Conservation (phyloP, 2,329 filamentous ascomycete genomes). For the Cadophora gregata region DNA sequence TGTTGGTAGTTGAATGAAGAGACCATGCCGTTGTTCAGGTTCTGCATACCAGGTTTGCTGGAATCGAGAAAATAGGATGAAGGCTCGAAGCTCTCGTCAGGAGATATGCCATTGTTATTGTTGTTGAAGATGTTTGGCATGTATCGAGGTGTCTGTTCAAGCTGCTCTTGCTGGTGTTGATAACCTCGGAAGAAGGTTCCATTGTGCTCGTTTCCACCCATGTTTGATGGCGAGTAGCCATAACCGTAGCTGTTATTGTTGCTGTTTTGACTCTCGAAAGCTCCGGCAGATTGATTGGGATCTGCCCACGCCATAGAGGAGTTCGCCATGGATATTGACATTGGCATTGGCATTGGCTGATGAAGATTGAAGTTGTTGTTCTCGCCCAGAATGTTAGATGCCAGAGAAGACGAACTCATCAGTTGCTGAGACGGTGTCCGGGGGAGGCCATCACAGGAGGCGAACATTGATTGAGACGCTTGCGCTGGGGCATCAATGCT, state of each 20-base stretch:
- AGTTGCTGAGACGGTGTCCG: slow-evolving; percentile 35
- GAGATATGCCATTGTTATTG: slow-evolving; percentile 22
- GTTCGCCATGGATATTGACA: slow-evolving; percentile 32
- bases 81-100: slow-evolving; percentile 28
- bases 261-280: slow-evolving; percentile 30
- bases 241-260: slow-evolving; percentile 31
- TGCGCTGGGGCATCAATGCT: slow-evolving; percentile 28
- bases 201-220: slow-evolving; percentile 28
- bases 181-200: slow-evolving; percentile 19
- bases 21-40: background rate
- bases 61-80: slow-evolving; percentile 30
- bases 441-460: slow-evolving; percentile 40
- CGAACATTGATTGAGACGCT: slow-evolving; percentile 31
- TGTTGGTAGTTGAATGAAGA: slow-evolving; percentile 20
- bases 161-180: slow-evolving; percentile 9
- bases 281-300: slow-evolving; percentile 24
- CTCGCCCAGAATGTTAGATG: slow-evolving; percentile 26
- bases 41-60: slow-evolving; percentile 21
- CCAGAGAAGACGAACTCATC: slow-evolving; percentile 31
- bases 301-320: slow-evolving; percentile 31
- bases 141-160: slow-evolving; percentile 23
- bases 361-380: slow-evolving; percentile 30
- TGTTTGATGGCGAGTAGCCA: slow-evolving; percentile 30
- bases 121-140: slow-evolving; percentile 20
- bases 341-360: slow-evolving; percentile 29